A percentile compares a stretch with the other conserved stretches of the same genome.
phyloP scores from a whole-genome alignment of 192 early-diverging fungal species.

The Coemansia sp. region DNA sequence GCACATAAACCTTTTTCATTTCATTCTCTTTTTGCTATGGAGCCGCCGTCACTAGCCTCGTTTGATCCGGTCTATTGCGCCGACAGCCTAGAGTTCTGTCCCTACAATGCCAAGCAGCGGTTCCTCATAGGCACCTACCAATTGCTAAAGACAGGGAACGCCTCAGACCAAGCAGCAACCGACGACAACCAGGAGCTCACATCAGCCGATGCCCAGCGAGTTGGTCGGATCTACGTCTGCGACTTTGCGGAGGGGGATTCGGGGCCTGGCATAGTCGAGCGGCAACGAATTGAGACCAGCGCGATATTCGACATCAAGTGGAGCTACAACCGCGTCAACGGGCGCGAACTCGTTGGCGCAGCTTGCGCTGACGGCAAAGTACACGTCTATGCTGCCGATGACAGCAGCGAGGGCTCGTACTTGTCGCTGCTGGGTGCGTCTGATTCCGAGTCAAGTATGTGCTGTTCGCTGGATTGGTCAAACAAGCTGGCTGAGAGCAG shows the following conservation, averaged over 20 bases:
- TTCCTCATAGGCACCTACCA: conserved; percentile 74
- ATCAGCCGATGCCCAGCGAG: conserved; percentile 51
- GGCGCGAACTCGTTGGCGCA: conserved; percentile 58
- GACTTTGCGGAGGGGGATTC: conserved; percentile 28
- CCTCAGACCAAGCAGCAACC: neutral
- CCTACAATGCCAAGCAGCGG: conserved; percentile 52
- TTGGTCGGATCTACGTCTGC: conserved; percentile 69
- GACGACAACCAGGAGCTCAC: conserved; percentile 20
- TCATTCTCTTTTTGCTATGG: neutral
- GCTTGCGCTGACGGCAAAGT: conserved; percentile 62
- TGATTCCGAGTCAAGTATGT: conserved; percentile 59
- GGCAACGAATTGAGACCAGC: conserved; percentile 59
- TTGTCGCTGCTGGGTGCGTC: conserved; percentile 31
- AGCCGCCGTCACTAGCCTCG: conserved; percentile 41
- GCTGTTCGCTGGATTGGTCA: conserved; percentile 89
- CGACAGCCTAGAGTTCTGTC: conserved; percentile 72
- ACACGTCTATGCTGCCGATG: conserved; percentile 52
- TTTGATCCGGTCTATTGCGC: conserved; percentile 68
- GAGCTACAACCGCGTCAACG: conserved; percentile 55
- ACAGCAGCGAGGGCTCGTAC: conserved; percentile 22
- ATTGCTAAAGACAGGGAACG: conserved; percentile 30
- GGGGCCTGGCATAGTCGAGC: conserved; percentile 29
- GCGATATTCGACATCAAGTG: conserved; percentile 77
- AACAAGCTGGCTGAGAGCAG: conserved; percentile 43
- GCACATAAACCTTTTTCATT: neutral